Conservation (phyloP, 306 rosid genomes). For the Pyrus pyrifolia region DNA sequence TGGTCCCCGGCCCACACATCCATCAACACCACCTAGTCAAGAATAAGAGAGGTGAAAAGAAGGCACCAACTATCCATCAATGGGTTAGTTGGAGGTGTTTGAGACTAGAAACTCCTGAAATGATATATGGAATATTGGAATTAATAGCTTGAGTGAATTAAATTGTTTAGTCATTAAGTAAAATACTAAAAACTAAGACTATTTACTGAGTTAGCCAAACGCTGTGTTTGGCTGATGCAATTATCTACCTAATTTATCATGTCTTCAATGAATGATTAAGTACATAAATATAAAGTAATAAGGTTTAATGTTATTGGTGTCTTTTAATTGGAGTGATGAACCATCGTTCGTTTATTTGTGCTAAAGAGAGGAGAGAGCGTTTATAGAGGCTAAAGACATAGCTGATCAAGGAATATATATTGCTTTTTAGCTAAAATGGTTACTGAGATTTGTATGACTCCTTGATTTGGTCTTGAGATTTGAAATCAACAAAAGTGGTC, state of each 20-base stretch:
- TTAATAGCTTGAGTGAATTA: background rate
- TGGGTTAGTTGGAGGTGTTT: constrained; percentile 30
- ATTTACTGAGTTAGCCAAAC: background rate
- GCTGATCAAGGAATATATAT: background rate
- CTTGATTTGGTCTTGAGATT: no score
- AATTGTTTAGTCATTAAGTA: background rate
- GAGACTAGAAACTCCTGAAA: constrained; percentile 16
- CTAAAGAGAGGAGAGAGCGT: background rate
- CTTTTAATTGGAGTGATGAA: background rate
- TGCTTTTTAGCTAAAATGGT: no score
- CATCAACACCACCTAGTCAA: constrained; percentile 22
- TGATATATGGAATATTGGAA: background rate
- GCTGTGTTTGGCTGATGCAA: background rate
- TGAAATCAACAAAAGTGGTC: no score
- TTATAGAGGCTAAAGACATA: background rate
- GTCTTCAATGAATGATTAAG: background rate
- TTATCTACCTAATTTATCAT: background rate
- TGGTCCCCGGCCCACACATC: constrained; percentile 32
- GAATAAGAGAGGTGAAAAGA: constrained; percentile 22
- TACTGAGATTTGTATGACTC: fast-evolving
- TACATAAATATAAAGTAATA: background rate
- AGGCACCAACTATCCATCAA: constrained; percentile 37
- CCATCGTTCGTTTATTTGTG: background rate
- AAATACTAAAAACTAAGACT: background rate
- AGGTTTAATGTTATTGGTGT: background rate